Percentiles rank a stretch among this genome's conserved stretches.
Conservation (phyloP, 257 asterid species). For the Solanum stenotomum region DNA sequence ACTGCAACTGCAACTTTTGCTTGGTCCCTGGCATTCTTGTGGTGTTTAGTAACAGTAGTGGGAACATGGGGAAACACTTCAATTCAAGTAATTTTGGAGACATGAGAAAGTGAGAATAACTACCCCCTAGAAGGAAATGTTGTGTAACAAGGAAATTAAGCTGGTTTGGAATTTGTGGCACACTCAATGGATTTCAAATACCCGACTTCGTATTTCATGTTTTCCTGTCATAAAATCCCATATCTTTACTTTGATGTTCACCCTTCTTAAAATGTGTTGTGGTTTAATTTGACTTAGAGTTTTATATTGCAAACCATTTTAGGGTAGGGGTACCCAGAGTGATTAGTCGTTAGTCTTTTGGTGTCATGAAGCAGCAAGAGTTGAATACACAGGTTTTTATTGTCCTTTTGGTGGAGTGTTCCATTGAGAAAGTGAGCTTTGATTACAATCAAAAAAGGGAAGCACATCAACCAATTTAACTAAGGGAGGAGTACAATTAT, state of each 20-base stretch:
- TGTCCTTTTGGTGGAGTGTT: not conserved
- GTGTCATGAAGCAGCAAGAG: not conserved
- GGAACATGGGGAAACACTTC: not conserved
- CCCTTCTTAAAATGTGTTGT: not conserved
- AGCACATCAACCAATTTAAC: not conserved
- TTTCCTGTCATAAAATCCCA: not conserved
- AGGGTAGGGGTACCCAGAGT: not conserved
- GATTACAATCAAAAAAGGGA: not conserved
- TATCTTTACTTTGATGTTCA: not conserved
- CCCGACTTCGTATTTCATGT: not conserved
- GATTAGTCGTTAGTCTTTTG: not conserved
- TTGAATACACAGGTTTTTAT: not conserved
- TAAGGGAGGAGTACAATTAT: not conserved
- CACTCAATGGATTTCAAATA: not conserved
- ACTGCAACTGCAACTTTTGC: not conserved
- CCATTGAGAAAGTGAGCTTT: not conserved
- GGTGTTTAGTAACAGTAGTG: not conserved
- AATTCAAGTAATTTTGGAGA: not conserved
- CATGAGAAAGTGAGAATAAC: not conserved
- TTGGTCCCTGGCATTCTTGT: not conserved
- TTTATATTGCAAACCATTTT: not conserved
- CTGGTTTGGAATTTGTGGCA: not conserved
- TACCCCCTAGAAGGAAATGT: not conserved
- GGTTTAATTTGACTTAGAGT: not conserved
- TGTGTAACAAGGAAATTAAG: not conserved